A percentile compares a stretch with the other conserved stretches of the same genome.
Evolutionary conservation across 352 stramenopile species (phyloP).

Genomic region (Globisporangium cystogenes): DNA sequence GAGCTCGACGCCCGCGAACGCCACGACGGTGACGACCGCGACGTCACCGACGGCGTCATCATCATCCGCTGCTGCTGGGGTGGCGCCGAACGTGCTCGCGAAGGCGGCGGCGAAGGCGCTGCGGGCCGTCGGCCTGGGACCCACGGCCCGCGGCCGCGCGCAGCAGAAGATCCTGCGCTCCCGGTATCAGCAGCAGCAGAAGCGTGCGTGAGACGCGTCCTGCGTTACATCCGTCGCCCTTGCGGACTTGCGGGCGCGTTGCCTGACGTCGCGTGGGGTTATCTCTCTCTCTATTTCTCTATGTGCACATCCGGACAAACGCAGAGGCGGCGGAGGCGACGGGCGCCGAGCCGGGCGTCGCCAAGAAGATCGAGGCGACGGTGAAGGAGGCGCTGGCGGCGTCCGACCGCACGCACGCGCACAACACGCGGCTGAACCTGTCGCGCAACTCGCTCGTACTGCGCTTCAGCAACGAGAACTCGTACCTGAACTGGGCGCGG

Average conservation of each 20-base stretch:
- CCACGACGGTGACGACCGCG: background rate
- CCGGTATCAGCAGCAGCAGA: constrained; percentile 10
- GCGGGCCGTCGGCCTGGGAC: constrained; percentile 17
- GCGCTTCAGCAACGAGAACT: constrained; percentile 86
- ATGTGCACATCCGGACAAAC: background rate
- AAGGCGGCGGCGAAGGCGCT: constrained; percentile 18
- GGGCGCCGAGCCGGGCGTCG: background rate
- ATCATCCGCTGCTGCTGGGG: background rate
- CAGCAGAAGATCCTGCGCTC: constrained; percentile 19
- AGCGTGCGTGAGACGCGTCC: background rate
- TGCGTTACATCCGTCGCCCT: background rate
- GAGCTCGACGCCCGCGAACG: constrained; percentile 1
- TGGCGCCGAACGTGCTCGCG: constrained; percentile 6
- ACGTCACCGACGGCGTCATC: background rate
- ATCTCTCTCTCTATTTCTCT: background rate
- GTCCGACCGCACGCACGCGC: constrained; percentile 27
- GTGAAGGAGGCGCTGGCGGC: constrained; percentile 18
- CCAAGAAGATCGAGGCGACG: background rate
- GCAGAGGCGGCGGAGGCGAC: background rate
- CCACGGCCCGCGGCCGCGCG: constrained; percentile 16
- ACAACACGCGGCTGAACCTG: constrained; percentile 25
- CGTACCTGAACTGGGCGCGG: constrained; percentile 84
- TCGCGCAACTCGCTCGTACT: constrained; percentile 38
- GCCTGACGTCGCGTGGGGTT: background rate
- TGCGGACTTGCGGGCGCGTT: no score